Conservation (phyloP, 1,284 basidiomycete species). For the Stereum hirsutum region DNA sequence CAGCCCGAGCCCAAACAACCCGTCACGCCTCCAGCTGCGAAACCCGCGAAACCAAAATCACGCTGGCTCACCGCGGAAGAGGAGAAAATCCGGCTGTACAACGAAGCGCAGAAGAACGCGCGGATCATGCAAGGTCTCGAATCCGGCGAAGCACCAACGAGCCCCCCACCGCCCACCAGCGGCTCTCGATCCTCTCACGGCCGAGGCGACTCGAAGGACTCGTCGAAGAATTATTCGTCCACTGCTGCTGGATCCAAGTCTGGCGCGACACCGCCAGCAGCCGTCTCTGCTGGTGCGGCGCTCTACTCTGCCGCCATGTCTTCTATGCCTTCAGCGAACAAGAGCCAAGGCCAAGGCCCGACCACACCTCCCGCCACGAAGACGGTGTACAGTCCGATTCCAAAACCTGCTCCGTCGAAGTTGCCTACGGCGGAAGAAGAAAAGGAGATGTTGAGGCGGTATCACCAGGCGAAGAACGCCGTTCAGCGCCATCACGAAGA, state of each 20-base stretch:
- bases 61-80: conserved; percentile 60
- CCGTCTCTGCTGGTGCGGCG: conserved; percentile 31
- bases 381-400: not conserved
- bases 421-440: conserved; percentile 37
- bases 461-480: conserved; percentile 61
- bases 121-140: conserved; percentile 33
- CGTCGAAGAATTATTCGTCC: conserved; percentile 6
- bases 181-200: conserved; percentile 6
- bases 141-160: conserved; percentile 4
- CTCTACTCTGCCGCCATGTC: conserved; percentile 37
- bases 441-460: conserved; percentile 58
- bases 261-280: not conserved
- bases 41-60: conserved; percentile 3
- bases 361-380: not conserved
- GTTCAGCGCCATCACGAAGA: conserved; percentile 44
- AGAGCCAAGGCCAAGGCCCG: conserved; percentile 3
- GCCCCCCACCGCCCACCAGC: conserved; percentile 1
- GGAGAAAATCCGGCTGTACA: conserved; percentile 62
- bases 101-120: conserved; percentile 55
- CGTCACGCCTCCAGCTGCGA: conserved; percentile 4
- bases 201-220: conserved; percentile 11
- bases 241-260: conserved; percentile 3
- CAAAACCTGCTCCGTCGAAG: not conserved
- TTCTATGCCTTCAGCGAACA: conserved; percentile 26
- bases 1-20: conserved; percentile 1